phyloP scores from a whole-genome alignment of 768 basidiomycete species.

The Hebeloma cylindrosporum region DNA sequence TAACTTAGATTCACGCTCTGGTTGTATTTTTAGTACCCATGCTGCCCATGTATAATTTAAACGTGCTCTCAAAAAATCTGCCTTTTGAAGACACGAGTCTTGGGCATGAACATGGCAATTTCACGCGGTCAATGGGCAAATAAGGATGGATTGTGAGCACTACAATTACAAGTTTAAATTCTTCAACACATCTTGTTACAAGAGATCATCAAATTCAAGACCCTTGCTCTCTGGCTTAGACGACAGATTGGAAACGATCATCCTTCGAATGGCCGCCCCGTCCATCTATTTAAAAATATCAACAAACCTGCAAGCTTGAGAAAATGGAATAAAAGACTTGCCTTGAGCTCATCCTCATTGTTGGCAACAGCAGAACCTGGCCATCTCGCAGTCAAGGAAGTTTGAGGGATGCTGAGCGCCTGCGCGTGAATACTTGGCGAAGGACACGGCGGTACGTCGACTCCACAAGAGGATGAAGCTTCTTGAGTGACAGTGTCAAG shows the following conservation, averaged over 20 bases:
- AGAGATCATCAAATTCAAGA: slow-evolving; percentile 14
- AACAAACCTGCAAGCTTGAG: not conserved
- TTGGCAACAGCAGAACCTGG: slow-evolving; percentile 15
- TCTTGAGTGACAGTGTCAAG: not conserved
- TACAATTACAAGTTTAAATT: not conserved
- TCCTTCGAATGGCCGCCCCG: slow-evolving; percentile 33
- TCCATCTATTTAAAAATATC: slow-evolving; percentile 24
- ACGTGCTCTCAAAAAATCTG: no score
- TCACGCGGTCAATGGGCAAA: no score
- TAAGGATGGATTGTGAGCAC: no score
- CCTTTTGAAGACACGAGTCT: no score
- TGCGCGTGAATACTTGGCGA: slow-evolving; percentile 11
- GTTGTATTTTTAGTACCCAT: not conserved
- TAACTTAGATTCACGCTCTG: slow-evolving; percentile 10
- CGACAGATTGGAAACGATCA: slow-evolving; percentile 37
- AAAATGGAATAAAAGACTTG: not conserved
- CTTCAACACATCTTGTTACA: slow-evolving; percentile 5
- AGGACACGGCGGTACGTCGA: slow-evolving; percentile 9
- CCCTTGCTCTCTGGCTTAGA: slow-evolving; percentile 12
- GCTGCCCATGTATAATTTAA: not conserved
- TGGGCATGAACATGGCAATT: no score
- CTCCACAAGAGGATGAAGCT: not conserved
- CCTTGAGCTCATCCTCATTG: slow-evolving; percentile 14
- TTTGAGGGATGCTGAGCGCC: slow-evolving; percentile 7
- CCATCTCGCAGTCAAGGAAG: slow-evolving; percentile 20